A percentile compares a stretch with the other conserved stretches of the same genome.
These are phyloP conservation scores for Neurospora pannonica DNA, from an alignment of 495 filamentous ascomycete genomes.

Conservation along the genomic window DNA sequence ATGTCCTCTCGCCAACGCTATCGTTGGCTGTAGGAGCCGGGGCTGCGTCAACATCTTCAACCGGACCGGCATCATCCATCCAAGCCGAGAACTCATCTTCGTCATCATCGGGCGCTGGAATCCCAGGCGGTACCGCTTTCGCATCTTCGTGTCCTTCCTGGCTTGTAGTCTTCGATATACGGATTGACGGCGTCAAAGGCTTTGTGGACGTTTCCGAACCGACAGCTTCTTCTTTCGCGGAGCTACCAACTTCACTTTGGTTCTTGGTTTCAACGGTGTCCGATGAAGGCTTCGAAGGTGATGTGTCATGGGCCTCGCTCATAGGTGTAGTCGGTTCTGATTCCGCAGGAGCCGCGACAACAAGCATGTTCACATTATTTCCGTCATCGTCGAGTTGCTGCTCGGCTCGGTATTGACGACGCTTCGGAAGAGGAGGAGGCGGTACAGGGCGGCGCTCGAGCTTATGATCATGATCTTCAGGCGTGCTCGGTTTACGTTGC, in stretches of 20 bases:
- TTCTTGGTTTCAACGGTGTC: slow-evolving; percentile 26
- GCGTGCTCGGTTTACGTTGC: slow-evolving; percentile 14
- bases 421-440: slow-evolving; percentile 31
- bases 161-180: not conserved
- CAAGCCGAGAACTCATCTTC: slow-evolving; percentile 24
- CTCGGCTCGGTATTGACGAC: slow-evolving; percentile 17
- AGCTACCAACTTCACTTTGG: not conserved
- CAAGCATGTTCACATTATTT: slow-evolving; percentile 41
- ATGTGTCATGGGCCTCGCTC: slow-evolving; percentile 12
- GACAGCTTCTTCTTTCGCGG: not conserved
- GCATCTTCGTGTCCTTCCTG: not conserved
- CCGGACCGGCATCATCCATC: slow-evolving; percentile 18
- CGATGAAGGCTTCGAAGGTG: slow-evolving; percentile 34
- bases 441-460: slow-evolving; percentile 33
- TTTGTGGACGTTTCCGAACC: not conserved
- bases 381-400: slow-evolving; percentile 27
- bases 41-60: slow-evolving; percentile 1
- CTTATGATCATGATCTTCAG: slow-evolving; percentile 18
- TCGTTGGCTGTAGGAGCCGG: not conserved
- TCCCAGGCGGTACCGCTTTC: not conserved
- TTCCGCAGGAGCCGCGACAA: slow-evolving; percentile 48
- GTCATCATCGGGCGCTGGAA: not conserved
- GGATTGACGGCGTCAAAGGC: slow-evolving; percentile 1
- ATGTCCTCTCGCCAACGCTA: not conserved
- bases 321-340: slow-evolving; percentile 49